phyloP scores from a whole-genome alignment of 129 eudicot genomes.

The Flaveria sonorensis region DNA sequence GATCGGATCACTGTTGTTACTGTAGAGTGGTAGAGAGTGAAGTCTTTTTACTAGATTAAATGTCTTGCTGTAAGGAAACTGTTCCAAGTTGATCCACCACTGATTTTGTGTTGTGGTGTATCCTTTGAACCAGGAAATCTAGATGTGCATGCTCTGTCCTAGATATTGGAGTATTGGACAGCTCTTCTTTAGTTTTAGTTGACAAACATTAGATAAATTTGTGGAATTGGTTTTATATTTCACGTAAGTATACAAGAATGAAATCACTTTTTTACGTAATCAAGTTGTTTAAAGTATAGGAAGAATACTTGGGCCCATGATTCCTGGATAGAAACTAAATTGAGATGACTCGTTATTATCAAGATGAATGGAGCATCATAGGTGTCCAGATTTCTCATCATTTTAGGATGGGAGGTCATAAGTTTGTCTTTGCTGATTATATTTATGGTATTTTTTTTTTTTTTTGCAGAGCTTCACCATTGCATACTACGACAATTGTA shows the following conservation, averaged over 20 bases:
- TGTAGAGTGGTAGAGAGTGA: conserved; percentile 10
- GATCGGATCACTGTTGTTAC: conserved; percentile 5
- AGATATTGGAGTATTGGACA: not conserved
- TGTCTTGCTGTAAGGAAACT: not conserved
- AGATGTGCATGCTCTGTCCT: not conserved
- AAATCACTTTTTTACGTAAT: not conserved
- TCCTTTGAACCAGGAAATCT: conserved; percentile 1
- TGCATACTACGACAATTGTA: conserved; percentile 96
- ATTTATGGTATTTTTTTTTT: conserved; percentile 21
- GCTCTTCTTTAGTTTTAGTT: not conserved
- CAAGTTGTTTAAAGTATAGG: not conserved
- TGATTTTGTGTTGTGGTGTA: conserved; percentile 1
- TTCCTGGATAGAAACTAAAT: not conserved
- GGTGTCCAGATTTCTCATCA: not conserved
- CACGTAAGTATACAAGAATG: not conserved
- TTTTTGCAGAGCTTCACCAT: conserved; percentile 81
- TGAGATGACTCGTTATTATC: not conserved
- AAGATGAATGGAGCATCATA: not conserved
- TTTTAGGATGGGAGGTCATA: conserved; percentile 17
- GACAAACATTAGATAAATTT: not conserved
- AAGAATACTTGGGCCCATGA: not conserved
- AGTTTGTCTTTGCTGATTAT: not conserved
- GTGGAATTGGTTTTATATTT: not conserved
- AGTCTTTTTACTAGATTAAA: conserved; percentile 1
- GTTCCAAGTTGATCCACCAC: not conserved